These are phyloP conservation scores for Cercospora canescens DNA, from an alignment of 2,329 filamentous ascomycete species.

Conservation along the genomic window DNA sequence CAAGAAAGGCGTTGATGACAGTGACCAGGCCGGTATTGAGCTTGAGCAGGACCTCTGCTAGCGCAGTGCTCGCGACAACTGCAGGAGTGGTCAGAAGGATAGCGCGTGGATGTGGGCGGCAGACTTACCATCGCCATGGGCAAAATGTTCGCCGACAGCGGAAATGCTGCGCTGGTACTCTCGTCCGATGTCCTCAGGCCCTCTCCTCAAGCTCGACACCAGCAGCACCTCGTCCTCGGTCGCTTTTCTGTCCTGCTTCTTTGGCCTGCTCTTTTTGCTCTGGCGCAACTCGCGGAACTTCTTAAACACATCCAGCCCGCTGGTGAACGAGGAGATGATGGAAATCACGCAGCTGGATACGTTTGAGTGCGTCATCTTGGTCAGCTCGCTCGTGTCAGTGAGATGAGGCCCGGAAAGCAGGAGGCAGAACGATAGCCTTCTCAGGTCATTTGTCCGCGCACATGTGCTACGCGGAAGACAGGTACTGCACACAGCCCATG, in stretches of 20 bases:
- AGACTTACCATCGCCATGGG: conserved; percentile 46
- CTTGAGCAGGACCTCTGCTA: conserved; percentile 47
- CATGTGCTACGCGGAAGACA: conserved; percentile 10
- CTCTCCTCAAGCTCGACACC: conserved; percentile 42
- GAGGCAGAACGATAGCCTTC: no score
- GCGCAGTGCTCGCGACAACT: conserved; percentile 49
- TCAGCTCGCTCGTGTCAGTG: not conserved
- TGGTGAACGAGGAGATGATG: conserved; percentile 47
- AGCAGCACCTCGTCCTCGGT: conserved; percentile 40
- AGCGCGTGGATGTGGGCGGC: not conserved
- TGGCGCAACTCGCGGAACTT: conserved; percentile 37
- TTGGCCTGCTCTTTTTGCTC: conserved; percentile 20
- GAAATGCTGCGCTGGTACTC: conserved; percentile 43
- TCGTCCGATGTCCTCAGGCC: conserved; percentile 44
- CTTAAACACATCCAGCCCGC: conserved; percentile 48
- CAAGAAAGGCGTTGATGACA: conserved; percentile 48
- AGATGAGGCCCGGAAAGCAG: not conserved
- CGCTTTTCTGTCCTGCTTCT: conserved; percentile 21
- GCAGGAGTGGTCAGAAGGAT: conserved; percentile 9
- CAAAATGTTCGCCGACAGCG: conserved; percentile 41
- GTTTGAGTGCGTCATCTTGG: conserved; percentile 18
- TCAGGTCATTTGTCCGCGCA: not conserved
- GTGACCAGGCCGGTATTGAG: conserved; percentile 49
- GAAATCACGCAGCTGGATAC: conserved; percentile 37
- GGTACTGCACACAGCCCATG: conserved; percentile 12